phyloP scores from a whole-genome alignment of 352 stramenopile species.

The Globisporangium orthogonon region DNA sequence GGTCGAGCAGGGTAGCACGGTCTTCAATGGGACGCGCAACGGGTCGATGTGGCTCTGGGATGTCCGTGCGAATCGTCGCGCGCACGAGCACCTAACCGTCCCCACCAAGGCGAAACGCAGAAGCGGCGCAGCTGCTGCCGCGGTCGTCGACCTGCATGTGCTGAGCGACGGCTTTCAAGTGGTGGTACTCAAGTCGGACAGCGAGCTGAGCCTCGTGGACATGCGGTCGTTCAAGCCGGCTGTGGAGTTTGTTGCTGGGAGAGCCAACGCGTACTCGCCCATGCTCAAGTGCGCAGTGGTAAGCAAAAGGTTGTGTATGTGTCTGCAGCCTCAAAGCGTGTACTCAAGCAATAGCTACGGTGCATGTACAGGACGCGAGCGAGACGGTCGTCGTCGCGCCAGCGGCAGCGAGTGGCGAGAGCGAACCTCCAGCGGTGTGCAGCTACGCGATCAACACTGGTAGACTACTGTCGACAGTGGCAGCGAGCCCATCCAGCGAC shows the following conservation, averaged over 20 bases:
- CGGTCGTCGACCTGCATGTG: slow-evolving; percentile 32
- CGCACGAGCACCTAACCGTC: slow-evolving; percentile 6
- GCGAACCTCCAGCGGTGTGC: slow-evolving; percentile 15
- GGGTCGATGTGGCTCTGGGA: slow-evolving; percentile 49
- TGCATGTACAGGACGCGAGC: slow-evolving; percentile 11
- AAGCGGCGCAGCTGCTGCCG: slow-evolving; percentile 16
- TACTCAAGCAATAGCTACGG: too few species aligned
- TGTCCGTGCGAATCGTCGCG: slow-evolving; percentile 18
- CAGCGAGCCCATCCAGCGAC: slow-evolving; percentile 9
- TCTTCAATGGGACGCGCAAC: slow-evolving; percentile 44
- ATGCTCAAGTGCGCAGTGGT: slow-evolving; percentile 26
- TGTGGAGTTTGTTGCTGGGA: slow-evolving; percentile 24
- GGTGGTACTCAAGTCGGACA: slow-evolving; percentile 38
- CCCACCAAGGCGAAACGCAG: background rate
- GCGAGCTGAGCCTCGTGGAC: slow-evolving; percentile 38
- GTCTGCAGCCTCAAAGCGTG: background rate
- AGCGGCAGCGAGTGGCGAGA: slow-evolving; percentile 4
- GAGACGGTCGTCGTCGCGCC: slow-evolving; percentile 35
- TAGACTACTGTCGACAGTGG: slow-evolving; percentile 11
- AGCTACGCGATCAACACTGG: slow-evolving; percentile 25
- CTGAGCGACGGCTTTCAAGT: slow-evolving; percentile 31
- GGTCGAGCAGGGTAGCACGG: slow-evolving; percentile 22
- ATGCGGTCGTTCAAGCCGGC: slow-evolving; percentile 30
- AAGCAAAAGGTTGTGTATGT: background rate
- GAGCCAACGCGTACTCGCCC: slow-evolving; percentile 22